Conservation (phyloP, 805 yeast species). For the Cyberlindnera mrakii region DNA sequence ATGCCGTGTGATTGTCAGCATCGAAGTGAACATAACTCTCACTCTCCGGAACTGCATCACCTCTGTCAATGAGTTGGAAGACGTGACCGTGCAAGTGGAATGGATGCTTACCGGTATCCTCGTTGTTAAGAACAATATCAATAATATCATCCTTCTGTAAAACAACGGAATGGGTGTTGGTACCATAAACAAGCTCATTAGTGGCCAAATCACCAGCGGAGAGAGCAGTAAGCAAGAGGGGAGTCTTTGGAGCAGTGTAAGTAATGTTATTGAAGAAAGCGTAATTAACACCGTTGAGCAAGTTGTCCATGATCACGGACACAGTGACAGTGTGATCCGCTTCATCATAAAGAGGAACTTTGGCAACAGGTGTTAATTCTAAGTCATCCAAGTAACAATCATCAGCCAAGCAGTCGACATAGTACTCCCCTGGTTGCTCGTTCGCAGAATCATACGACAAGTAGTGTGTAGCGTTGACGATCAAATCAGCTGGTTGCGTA, state of each 20-base stretch:
- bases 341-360: conserved; percentile 50
- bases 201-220: conserved; percentile 58
- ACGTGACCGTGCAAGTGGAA: conserved; percentile 91
- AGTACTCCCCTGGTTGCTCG: conserved; percentile 31
- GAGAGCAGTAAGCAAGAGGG: conserved; percentile 74
- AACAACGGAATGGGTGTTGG: conserved; percentile 72
- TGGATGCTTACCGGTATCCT: conserved; percentile 91
- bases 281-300: conserved; percentile 83
- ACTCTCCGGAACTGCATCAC: conserved; percentile 49
- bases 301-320: conserved; percentile 76
- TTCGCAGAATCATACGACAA: conserved; percentile 50
- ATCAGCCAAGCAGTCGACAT: conserved; percentile 42
- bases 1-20: conserved; percentile 39
- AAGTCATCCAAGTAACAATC: conserved; percentile 69
- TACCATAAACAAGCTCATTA: conserved; percentile 57
- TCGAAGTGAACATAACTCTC: conserved; percentile 50
- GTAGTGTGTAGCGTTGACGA: conserved; percentile 69
- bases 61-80: conserved; percentile 80
- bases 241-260: conserved; percentile 77
- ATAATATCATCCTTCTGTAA: conserved; percentile 50
- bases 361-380: conserved; percentile 58
- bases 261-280: conserved; percentile 94
- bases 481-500: conserved; percentile 54
- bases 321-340: conserved; percentile 67
- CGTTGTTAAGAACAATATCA: conserved; percentile 79